These are phyloP conservation scores for Penicillium sp. DNA, from an alignment of 2,329 filamentous ascomycete species.

Conservation along the genomic window DNA sequence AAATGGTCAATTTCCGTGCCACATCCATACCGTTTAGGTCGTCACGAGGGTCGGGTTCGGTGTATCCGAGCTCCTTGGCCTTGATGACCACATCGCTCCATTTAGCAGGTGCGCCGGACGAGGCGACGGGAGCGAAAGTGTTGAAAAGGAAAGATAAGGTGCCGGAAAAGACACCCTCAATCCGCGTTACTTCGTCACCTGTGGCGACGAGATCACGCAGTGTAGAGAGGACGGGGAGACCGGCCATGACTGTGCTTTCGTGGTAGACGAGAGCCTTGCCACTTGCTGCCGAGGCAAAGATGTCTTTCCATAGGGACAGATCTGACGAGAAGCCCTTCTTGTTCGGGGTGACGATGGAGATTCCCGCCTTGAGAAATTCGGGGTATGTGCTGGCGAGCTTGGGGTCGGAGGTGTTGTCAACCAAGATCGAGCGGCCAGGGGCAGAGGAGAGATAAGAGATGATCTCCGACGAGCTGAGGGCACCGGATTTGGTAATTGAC, in stretches of 20 bases:
- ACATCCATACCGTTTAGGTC: constrained; percentile 86
- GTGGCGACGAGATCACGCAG: constrained; percentile 92
- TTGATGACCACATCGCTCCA: constrained; percentile 91
- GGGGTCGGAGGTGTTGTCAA: constrained; percentile 94
- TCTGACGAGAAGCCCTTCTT: constrained; percentile 94
- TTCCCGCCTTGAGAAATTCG: constrained; percentile 70
- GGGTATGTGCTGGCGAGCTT: constrained; percentile 82
- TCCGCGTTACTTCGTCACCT: constrained; percentile 83
- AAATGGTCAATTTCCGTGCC: constrained; percentile 91
- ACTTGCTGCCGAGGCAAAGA: constrained; percentile 67
- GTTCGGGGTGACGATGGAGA: constrained; percentile 93
- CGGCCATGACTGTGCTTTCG: constrained; percentile 90
- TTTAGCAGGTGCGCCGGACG: constrained; percentile 54
- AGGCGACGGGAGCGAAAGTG: constrained; percentile 80
- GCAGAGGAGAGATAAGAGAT: constrained; percentile 73
- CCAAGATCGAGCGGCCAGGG: constrained; percentile 73
- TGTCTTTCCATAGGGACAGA: constrained; percentile 78
- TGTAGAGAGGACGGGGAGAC: constrained; percentile 88
- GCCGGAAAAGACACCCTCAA: constrained; percentile 95
- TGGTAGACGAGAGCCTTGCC: constrained; percentile 78
- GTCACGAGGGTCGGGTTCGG: constrained; percentile 80
- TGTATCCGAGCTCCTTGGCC: constrained; percentile 90
- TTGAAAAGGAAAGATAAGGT: constrained; percentile 99
- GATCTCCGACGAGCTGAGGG: constrained; percentile 63
- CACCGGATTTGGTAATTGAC: constrained; percentile 48